Percentiles rank a stretch among this genome's conserved stretches.
Evolutionary conservation across 805 yeast species (phyloP).

Genomic region (Ogataea sp.): DNA sequence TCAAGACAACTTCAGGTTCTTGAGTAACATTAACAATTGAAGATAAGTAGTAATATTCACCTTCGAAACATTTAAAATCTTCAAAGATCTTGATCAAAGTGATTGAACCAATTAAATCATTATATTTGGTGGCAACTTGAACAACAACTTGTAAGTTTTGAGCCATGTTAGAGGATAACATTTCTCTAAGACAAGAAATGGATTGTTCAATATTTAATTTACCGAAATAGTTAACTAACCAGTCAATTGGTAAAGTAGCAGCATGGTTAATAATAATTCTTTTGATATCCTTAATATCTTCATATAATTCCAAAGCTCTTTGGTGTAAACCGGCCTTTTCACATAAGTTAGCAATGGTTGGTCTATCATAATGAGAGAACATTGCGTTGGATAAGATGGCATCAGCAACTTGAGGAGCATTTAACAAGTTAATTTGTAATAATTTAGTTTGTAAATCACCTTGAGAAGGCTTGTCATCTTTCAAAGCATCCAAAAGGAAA

Average conservation of each 20-base stretch:
- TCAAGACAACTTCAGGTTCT: conserved; percentile 91
- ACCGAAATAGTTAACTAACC: conserved; percentile 91
- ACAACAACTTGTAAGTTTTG: conserved; percentile 89
- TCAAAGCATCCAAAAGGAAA: conserved; percentile 87
- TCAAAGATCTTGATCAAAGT: conserved; percentile 86
- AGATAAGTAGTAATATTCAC: conserved; percentile 87
- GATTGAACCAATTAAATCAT: conserved; percentile 84
- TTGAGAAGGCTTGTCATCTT: conserved; percentile 88
- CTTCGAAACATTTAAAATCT: conserved; percentile 87
- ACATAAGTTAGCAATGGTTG: conserved; percentile 84
- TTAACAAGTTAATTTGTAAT: conserved; percentile 83
- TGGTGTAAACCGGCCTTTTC: conserved; percentile 95
- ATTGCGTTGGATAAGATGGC: conserved; percentile 94
- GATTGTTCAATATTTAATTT: conserved; percentile 92
- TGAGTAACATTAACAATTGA: conserved; percentile 90
- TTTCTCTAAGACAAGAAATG: conserved; percentile 76
- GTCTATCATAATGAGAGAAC: conserved; percentile 93
- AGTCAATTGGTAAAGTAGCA: conserved; percentile 76
- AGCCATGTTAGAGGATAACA: conserved; percentile 69
- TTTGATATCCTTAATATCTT: conserved; percentile 90
- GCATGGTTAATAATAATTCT: conserved; percentile 83
- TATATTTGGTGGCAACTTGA: conserved; percentile 94
- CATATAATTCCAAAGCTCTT: conserved; percentile 94
- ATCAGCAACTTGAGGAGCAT: conserved; percentile 99
- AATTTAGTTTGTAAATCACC: conserved; percentile 94